These are phyloP conservation scores for Anthoceros angustus DNA, from an alignment of 225 moss, liverwort and hornwort genomes.

Conservation along the genomic window DNA sequence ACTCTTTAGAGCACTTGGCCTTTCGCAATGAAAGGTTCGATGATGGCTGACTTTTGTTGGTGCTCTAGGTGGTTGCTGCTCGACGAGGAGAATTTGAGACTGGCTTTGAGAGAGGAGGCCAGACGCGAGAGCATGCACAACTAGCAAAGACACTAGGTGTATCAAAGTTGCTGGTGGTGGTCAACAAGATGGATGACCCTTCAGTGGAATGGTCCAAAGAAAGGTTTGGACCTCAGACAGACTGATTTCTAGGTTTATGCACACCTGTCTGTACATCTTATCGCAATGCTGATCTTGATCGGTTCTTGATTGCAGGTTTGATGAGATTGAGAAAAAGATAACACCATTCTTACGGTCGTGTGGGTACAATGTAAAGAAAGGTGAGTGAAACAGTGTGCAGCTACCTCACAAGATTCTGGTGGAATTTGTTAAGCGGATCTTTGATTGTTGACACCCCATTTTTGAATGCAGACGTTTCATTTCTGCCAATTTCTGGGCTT, in stretches of 20 bases:
- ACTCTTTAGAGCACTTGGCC: not conserved
- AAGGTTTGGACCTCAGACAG: slow-evolving; percentile 19
- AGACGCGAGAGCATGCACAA: slow-evolving; percentile 96
- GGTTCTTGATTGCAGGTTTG: slow-evolving; percentile 33
- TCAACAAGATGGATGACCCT: slow-evolving; percentile 96
- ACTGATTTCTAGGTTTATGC: not conserved
- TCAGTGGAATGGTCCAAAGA: slow-evolving; percentile 82
- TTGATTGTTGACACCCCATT: not conserved
- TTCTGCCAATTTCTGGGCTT: slow-evolving; percentile 88
- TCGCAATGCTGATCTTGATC: not conserved
- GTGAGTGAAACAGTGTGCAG: slow-evolving; percentile 12
- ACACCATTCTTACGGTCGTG: slow-evolving; percentile 68
- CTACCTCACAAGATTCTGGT: not conserved
- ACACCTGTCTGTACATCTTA: not conserved
- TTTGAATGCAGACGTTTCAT: slow-evolving; percentile 52
- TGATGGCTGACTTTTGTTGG: too few species aligned
- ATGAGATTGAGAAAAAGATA: slow-evolving; percentile 87
- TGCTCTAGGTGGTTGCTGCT: slow-evolving; percentile 60
- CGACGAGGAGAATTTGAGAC: slow-evolving; percentile 98
- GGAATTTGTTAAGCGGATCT: not conserved
- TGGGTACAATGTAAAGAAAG: slow-evolving; percentile 87
- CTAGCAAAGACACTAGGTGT: slow-evolving; percentile 96
- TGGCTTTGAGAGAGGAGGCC: slow-evolving; percentile 96
- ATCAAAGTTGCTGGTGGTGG: slow-evolving; percentile 83
- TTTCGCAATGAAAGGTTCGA: too few species aligned